Conservation (phyloP, 306 rosid genomes). For the Clitoria ternatea region DNA sequence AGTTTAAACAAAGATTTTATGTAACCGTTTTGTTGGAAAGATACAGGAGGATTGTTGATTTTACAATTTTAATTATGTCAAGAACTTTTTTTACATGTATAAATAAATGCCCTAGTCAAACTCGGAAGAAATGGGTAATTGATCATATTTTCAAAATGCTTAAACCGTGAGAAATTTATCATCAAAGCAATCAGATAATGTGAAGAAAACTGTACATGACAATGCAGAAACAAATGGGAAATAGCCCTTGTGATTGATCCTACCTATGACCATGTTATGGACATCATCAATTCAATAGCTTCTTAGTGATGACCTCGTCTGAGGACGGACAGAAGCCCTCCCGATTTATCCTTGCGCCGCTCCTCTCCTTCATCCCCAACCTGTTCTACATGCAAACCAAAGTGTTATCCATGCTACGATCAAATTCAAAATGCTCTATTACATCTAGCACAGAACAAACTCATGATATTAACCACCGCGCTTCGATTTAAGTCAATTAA, state of each 20-base stretch:
- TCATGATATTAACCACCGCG: not conserved
- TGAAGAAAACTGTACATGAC: conserved; percentile 47
- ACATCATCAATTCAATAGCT: conserved; percentile 11
- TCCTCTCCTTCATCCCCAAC: conserved; percentile 74
- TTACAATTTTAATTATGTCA: conserved; percentile 27
- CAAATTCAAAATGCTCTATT: not conserved
- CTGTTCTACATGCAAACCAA: conserved; percentile 28
- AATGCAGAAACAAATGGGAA: conserved; percentile 19
- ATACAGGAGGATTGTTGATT: not conserved
- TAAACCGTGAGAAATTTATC: not conserved
- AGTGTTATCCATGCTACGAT: not conserved
- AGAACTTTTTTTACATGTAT: conserved; percentile 12
- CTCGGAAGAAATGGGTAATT: not conserved
- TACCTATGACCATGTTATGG: conserved; percentile 28
- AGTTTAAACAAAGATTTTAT: not conserved
- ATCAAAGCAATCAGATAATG: not conserved
- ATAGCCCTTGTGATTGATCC: conserved; percentile 26
- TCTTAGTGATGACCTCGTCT: conserved; percentile 64
- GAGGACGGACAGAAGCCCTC: conserved; percentile 64
- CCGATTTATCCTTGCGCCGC: conserved; percentile 50
- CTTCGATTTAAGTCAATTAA: not conserved
- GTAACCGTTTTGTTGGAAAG: not conserved
- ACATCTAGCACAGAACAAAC: not conserved
- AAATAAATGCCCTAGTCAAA: not conserved
- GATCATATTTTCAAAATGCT: conserved; percentile 27